Conservation (phyloP, 2,329 filamentous ascomycete species). For the Trichophyton equinum region DNA sequence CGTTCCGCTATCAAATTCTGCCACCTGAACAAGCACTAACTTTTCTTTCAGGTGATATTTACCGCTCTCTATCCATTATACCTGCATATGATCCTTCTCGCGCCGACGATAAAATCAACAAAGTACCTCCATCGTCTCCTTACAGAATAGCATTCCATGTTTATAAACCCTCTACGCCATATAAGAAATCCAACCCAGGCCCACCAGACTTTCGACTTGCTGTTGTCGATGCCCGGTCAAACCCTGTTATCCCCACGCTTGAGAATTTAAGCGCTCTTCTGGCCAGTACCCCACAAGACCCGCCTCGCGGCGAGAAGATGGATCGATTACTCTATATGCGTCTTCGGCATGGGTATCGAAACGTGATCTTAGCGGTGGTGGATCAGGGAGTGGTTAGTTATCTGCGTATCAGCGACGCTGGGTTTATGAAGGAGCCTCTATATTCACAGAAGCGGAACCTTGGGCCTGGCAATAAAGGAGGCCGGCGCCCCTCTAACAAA, state of each 20-base stretch:
- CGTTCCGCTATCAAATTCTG: conserved; percentile 9
- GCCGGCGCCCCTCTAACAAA: conserved; percentile 6
- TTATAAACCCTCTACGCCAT: conserved; percentile 60
- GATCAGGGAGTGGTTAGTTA: conserved; percentile 87
- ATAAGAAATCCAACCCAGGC: conserved; percentile 68
- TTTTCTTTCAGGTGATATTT: conserved; percentile 60
- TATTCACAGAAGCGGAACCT: conserved; percentile 38
- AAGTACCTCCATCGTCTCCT: conserved; percentile 21
- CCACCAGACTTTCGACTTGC: conserved; percentile 73
- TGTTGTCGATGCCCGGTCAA: conserved; percentile 61
- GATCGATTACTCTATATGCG: conserved; percentile 54
- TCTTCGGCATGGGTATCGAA: conserved; percentile 71
- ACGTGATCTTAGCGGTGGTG: conserved; percentile 74
- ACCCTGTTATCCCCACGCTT: conserved; percentile 57
- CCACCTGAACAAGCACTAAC: conserved; percentile 19
- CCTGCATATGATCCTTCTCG: conserved; percentile 52
- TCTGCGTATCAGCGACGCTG: conserved; percentile 64
- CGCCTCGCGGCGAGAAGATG: conserved; percentile 40
- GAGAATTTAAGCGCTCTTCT: conserved; percentile 60
- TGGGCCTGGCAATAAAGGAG: conserved; percentile 20
- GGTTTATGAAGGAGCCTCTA: conserved; percentile 63
- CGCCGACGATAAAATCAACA: conserved; percentile 21
- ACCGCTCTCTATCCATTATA: conserved; percentile 61
- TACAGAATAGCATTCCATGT: conserved; percentile 69
- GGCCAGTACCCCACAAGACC: conserved; percentile 58